Evolutionary conservation across 495 filamentous ascomycete genomes (phyloP), one percentile per base, ranked within the genome.

Genomic region (Penicillium canariense): DNA sequence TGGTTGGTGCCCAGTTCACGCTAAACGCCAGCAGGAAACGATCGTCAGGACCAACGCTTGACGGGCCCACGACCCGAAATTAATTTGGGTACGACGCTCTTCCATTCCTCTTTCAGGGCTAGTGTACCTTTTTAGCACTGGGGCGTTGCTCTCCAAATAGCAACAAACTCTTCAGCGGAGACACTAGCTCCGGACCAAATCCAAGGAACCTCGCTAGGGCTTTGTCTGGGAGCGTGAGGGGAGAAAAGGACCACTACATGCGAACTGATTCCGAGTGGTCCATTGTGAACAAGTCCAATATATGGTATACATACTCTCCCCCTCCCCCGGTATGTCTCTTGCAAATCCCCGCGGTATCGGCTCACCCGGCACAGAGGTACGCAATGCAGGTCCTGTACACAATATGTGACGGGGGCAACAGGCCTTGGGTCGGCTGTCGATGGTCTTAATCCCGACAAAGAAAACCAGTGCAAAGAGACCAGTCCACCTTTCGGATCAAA

Each of bases 41-140:
- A 64, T 61, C 57, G 50, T 49, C 55, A 40, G 18, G 52, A 46
- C 55, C 56, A 54, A 62, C 59, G 44, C 59, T 59, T 47, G 46
- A 58, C 57, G 52, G 52, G 35, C 42, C n/a, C 31, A 34, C 2
- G 26, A 11, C 45, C 36, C 50, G 42, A 27, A 36, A 25, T 4
- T 42, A 38, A 20, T 42, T 25, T 5, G 22, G 36, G 18, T 22
- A 20, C 20, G 20, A 40, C 20, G 38, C 23, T 40, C 8, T 38
- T 22, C 3, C 4, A 3, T 39, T 47, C 43, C 46, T 28, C 32
- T 44, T 54, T 58, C 58, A 51, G 36, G 18, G 28, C 25, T 25
- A 12, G 20, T 4, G 38, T 18, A 22, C 25, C 23, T 39, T 40
- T 40, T 14, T 23, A 25, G 20, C 38, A 3, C 11, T 22, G 6